phyloP scores from a whole-genome alignment of 2,329 filamentous ascomycete species.

The Colletotrichum siamense region DNA sequence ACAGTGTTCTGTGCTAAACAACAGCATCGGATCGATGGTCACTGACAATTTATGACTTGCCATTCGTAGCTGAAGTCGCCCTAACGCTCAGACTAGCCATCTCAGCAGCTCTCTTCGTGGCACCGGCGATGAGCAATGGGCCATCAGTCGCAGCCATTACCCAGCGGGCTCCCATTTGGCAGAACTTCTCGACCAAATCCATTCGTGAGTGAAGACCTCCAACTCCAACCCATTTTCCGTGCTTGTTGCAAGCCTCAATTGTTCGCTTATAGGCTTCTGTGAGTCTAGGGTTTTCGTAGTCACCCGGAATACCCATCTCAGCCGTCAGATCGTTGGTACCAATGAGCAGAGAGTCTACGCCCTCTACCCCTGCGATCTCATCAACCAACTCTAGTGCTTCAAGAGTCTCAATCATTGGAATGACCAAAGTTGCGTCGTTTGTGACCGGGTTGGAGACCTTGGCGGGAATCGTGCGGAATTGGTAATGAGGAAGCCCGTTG shows the following conservation, averaged over 20 bases:
- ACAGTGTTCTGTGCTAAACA: not conserved
- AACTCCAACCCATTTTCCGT: conserved; percentile 43
- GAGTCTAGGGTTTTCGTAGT: conserved; percentile 38
- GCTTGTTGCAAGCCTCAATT: conserved; percentile 40
- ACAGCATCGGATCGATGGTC: not conserved
- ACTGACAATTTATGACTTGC: not conserved
- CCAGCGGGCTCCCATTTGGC: conserved; percentile 27
- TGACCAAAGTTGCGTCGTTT: conserved; percentile 41
- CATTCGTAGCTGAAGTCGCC: conserved; percentile 1
- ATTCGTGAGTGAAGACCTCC: conserved; percentile 44
- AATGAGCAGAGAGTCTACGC: conserved; percentile 46
- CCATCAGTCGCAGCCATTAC: conserved; percentile 34
- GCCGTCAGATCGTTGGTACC: conserved; percentile 49
- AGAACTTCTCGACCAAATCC: conserved; percentile 44
- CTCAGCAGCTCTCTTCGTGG: conserved; percentile 27
- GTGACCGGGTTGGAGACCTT: conserved; percentile 36
- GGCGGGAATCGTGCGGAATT: conserved; percentile 38
- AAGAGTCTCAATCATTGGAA: conserved; percentile 48
- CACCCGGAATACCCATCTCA: conserved; percentile 47
- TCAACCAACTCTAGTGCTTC: conserved; percentile 42
- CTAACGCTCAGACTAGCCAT: conserved; percentile 28
- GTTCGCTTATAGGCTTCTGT: conserved; percentile 35
- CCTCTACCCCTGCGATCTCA: conserved; percentile 41
- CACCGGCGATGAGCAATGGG: conserved; percentile 29
- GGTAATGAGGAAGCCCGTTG: conserved; percentile 39